These are phyloP conservation scores for Chaetoscypha palmicola DNA, from an alignment of 2,329 filamentous ascomycete species.

Conservation along the genomic window DNA sequence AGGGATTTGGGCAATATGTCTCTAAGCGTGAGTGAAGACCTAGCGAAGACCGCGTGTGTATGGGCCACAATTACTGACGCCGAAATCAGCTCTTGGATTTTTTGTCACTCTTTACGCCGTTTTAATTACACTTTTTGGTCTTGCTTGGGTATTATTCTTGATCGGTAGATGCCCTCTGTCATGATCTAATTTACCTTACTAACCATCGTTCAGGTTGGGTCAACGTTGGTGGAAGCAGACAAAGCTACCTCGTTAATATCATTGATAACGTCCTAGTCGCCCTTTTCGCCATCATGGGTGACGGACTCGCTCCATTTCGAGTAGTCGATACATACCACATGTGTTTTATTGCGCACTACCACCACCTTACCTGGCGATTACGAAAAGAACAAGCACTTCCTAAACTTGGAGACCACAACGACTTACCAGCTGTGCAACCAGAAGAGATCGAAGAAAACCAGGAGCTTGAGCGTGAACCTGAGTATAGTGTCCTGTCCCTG, in stretches of 20 bases:
- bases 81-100: conserved; percentile 59
- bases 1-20: conserved; percentile 75
- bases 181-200: background rate
- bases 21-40: conserved; percentile 48
- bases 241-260: conserved; percentile 62
- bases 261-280: conserved; percentile 67
- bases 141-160: conserved; percentile 85
- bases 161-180: conserved; percentile 48
- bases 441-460: conserved; percentile 24
- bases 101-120: conserved; percentile 77
- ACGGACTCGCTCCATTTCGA: conserved; percentile 67
- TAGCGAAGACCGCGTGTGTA: background rate
- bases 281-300: conserved; percentile 63
- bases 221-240: conserved; percentile 66
- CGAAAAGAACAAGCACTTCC: conserved; percentile 51
- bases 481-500: conserved; percentile 56
- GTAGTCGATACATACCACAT: conserved; percentile 82
- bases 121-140: conserved; percentile 75
- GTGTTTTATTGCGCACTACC: conserved; percentile 55
- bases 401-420: conserved; percentile 52
- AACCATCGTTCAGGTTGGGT: conserved; percentile 51
- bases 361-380: conserved; percentile 53
- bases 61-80: conserved; percentile 14
- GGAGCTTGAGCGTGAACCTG: conserved; percentile 28
- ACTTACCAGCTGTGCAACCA: conserved; percentile 41